Evolutionary conservation across 2,329 filamentous ascomycete species (phyloP).

Genomic region (Fusarium anguioides): DNA sequence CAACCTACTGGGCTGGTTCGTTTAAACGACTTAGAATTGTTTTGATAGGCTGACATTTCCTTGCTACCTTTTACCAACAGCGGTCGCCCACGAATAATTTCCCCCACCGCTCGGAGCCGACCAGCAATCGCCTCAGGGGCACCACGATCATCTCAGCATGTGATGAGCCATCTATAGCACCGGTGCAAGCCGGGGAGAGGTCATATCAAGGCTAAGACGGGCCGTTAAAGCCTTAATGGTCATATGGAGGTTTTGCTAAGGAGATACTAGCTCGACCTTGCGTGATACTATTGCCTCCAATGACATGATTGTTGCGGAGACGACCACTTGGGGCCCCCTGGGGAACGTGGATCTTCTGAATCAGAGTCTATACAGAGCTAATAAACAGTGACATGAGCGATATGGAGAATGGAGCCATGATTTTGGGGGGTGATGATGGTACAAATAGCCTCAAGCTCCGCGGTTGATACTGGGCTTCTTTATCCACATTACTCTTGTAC

Average conservation of each 20-base stretch:
- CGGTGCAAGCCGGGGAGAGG: constrained; percentile 1
- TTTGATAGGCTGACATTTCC: constrained; percentile 9
- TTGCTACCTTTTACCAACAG: constrained; percentile 11
- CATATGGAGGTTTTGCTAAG: constrained; percentile 10
- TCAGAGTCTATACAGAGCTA: background rate
- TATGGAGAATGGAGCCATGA: constrained; percentile 1
- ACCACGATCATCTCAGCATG: background rate
- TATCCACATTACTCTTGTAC: background rate
- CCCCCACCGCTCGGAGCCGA: constrained; percentile 17
- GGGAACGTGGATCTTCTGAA: constrained; percentile 22
- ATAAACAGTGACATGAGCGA: constrained; percentile 7
- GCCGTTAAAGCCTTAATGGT: constrained; percentile 1
- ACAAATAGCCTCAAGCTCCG: constrained; percentile 33
- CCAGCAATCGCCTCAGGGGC: constrained; percentile 5
- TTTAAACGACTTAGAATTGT: background rate
- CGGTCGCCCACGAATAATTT: constrained; percentile 8
- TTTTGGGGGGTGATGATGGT: constrained; percentile 12
- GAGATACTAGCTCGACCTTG: constrained; percentile 12
- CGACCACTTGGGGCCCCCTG: constrained; percentile 18
- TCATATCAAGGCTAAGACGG: constrained; percentile 5
- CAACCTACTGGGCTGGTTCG: background rate
- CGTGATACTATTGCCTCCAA: constrained; percentile 18
- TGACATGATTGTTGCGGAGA: constrained; percentile 35
- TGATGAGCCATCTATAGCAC: background rate
- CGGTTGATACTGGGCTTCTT: background rate